Percentiles rank a stretch among this genome's conserved stretches.
These are phyloP conservation scores for Talinum fruticosum DNA, from an alignment of 148 eudicot genomes.

Conservation along the genomic window DNA sequence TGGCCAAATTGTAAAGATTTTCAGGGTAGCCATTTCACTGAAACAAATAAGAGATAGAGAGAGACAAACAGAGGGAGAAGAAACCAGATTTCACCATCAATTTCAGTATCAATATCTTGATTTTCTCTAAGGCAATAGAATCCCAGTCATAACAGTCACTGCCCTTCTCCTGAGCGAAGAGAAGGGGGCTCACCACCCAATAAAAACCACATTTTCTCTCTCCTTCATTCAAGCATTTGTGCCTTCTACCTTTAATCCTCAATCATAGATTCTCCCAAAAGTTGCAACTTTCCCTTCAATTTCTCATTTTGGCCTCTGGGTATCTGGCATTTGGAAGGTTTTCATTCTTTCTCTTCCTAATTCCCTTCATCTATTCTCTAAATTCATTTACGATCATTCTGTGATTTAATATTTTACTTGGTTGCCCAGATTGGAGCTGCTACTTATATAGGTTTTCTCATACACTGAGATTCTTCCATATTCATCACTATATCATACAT, in stretches of 20 bases:
- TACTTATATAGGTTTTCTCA: conserved; percentile 15
- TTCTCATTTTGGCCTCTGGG: conserved; percentile 9
- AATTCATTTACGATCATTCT: conserved; percentile 7
- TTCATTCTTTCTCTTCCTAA: not conserved
- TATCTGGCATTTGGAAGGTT: conserved; percentile 16
- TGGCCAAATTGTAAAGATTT: conserved; percentile 4
- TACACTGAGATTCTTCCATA: conserved; percentile 11
- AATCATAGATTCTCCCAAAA: not conserved
- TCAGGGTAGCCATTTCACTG: not conserved
- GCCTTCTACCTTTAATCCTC: too few species aligned
- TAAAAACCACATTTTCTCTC: conserved; percentile 24
- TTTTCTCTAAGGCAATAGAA: conserved; percentile 17
- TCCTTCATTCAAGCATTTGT: conserved; percentile 8
- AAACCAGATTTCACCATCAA: conserved; percentile 16
- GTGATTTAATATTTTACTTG: conserved; percentile 28
- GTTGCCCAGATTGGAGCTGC: conserved; percentile 17
- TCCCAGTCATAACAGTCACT: not conserved
- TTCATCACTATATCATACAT: not conserved
- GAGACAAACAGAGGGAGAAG: not conserved
- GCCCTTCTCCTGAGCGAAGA: conserved; percentile 20
- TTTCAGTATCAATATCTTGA: not conserved
- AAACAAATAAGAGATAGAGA: not conserved
- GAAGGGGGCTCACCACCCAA: conserved; percentile 31
- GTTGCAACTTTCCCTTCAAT: conserved; percentile 6
- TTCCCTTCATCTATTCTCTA: not conserved